These are phyloP conservation scores for Leccinellum albellum DNA, from an alignment of 768 basidiomycete genomes.

Conservation along the genomic window DNA sequence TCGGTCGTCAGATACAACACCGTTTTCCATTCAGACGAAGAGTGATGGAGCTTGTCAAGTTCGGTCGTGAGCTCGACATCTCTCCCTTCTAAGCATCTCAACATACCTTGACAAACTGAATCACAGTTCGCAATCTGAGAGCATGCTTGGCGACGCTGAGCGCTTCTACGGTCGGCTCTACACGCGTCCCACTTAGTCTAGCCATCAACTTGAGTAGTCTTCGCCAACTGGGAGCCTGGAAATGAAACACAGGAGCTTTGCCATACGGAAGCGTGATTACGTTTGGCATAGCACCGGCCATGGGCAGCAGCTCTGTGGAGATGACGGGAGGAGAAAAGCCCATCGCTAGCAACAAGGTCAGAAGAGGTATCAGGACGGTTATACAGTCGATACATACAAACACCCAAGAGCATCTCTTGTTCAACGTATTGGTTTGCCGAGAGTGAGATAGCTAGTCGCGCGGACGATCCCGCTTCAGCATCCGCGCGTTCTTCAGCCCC, in stretches of 20 bases:
- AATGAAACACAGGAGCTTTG: slow-evolving; percentile 61
- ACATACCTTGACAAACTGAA: slow-evolving; percentile 76
- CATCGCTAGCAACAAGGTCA: slow-evolving; percentile 47
- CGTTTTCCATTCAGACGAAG: slow-evolving; percentile 64
- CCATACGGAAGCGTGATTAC: slow-evolving; percentile 73
- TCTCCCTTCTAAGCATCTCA: neutral
- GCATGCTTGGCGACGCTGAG: slow-evolving; percentile 53
- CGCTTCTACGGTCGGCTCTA: slow-evolving; percentile 70
- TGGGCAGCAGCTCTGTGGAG: slow-evolving; percentile 40
- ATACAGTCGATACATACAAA: slow-evolving; percentile 51
- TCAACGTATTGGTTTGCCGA: slow-evolving; percentile 50
- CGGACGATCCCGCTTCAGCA: slow-evolving; percentile 11
- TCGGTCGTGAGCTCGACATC: neutral
- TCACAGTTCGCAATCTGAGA: slow-evolving; percentile 63
- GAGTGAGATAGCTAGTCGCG: slow-evolving; percentile 10
- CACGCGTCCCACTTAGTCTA: slow-evolving; percentile 59
- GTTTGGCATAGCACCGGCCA: slow-evolving; percentile 60
- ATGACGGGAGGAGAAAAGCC: slow-evolving; percentile 62
- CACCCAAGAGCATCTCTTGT: slow-evolving; percentile 50
- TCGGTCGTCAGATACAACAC: slow-evolving; percentile 78
- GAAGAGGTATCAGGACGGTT: neutral
- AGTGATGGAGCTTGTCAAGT: slow-evolving; percentile 50
- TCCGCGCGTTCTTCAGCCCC: slow-evolving; percentile 15
- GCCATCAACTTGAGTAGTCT: slow-evolving; percentile 74
- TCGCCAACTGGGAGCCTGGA: slow-evolving; percentile 73